These are phyloP conservation scores for Guillardia theta DNA, from an alignment of 78 protist species.

Conservation along the genomic window DNA sequence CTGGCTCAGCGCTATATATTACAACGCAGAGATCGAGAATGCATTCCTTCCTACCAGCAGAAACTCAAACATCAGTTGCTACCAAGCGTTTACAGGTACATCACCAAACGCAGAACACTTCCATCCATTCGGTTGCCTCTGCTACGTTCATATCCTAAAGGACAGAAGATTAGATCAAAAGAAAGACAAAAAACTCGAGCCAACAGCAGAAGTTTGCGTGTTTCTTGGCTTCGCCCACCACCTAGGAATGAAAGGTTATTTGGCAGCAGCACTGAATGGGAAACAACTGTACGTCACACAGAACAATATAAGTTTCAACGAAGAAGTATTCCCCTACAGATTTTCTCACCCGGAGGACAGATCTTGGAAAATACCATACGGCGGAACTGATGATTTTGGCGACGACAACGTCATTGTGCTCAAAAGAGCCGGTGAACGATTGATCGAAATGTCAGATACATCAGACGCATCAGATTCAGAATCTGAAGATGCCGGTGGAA, in stretches of 20 bases:
- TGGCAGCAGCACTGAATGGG: not conserved
- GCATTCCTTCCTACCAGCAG: not conserved
- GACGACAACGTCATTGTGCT: too few relatives aligned
- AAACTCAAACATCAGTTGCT: not conserved
- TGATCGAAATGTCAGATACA: too few relatives aligned
- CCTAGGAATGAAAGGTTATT: not conserved
- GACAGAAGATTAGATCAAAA: too few relatives aligned
- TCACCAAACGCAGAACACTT: not conserved
- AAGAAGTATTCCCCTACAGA: too few relatives aligned
- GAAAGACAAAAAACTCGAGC: not conserved
- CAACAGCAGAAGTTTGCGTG: not conserved
- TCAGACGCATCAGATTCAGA: too few relatives aligned
- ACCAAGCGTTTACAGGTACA: not conserved
- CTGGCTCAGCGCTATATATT: not conserved
- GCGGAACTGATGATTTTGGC: too few relatives aligned
- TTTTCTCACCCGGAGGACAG: too few relatives aligned
- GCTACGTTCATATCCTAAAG: not conserved
- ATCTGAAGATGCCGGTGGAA: too few relatives aligned
- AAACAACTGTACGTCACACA: not conserved
- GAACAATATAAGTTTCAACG: too few relatives aligned
- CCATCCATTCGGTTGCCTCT: not conserved
- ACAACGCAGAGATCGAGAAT: not conserved
- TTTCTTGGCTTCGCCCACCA: not conserved
- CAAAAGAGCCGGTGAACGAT: too few relatives aligned
- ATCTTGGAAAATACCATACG: too few relatives aligned